Base-by-base conservation (phyloP, 495 filamentous ascomycete genomes). In the Jackrogersella minutella region DNA sequence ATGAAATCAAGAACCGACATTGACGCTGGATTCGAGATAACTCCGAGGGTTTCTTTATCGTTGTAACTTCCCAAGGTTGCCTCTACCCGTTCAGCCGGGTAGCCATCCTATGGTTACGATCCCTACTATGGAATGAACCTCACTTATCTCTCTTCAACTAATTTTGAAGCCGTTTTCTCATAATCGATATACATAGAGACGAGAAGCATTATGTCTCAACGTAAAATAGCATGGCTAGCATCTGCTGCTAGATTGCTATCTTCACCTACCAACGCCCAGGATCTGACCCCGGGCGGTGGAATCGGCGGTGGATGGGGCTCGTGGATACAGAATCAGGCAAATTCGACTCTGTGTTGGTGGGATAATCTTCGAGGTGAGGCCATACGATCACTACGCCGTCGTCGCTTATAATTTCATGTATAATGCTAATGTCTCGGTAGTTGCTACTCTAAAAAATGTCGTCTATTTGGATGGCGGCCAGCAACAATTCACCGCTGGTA, bases 401-500 rank as follows among this genome's bases (percentile, higher is more conserved):
- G 16, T 5, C 13, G 19, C 49, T 56, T 33, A 5, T n/a, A 31
- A 54, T 21, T 2, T 13, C 28, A 17, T 26, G 13, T 33, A 3
- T 46, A 11, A 52, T 69, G 1, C 41, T 79, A 50, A 80, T 68
- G 17, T 47, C 14, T n/a, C 6, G 13, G 30, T 56, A 89, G 89
- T 81, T 62, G 84, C 84, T 46, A 74, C 89, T 1, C 79, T 91
- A 39, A 84, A 82, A 21, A 88, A 92, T 68, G 88, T 82, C 1
- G 76, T 91, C 22, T 92, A 88, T 66, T 55, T 92, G 16, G 89
- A 92, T 70, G 90, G 90, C 37, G 90, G 90, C 2, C 43, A 67
- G 55, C 56, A 88, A 21, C 82, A 64, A 64, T 88, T 83, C 78
- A 39, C 77, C 31, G 75, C 77, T 1, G 81, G 79, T 13, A 34